Evolutionary conservation across 805 yeast species (phyloP).

Genomic region (Yamadazyma ubonensis): DNA sequence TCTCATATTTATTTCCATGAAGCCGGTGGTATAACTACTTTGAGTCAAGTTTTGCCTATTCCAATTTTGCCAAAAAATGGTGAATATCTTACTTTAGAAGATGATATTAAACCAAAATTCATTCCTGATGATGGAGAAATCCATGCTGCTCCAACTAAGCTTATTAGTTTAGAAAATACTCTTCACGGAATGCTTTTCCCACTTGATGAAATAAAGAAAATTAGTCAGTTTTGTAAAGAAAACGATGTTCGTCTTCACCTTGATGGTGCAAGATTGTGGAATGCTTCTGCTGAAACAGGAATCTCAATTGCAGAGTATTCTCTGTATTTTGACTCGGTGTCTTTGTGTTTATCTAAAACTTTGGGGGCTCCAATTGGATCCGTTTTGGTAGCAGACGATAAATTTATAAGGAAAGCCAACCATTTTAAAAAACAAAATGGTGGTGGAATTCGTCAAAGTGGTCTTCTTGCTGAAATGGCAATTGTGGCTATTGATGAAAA

Average conservation of each 20-base stretch:
- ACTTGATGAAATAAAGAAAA: constrained; percentile 68
- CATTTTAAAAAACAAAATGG: constrained; percentile 91
- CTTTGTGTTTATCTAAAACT: constrained; percentile 84
- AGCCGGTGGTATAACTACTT: constrained; percentile 87
- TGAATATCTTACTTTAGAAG: constrained; percentile 73
- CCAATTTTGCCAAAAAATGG: constrained; percentile 82
- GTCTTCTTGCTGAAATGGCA: constrained; percentile 80
- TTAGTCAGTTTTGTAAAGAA: constrained; percentile 65
- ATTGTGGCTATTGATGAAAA: constrained; percentile 72
- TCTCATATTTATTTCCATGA: constrained; percentile 82
- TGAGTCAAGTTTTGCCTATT: constrained; percentile 89
- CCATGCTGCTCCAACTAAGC: constrained; percentile 84
- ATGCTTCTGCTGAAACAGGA: constrained; percentile 77
- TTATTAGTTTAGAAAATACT: constrained; percentile 86
- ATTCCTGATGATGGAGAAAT: constrained; percentile 77
- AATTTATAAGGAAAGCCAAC: constrained; percentile 65
- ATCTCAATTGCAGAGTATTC: constrained; percentile 70
- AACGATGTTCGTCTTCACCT: constrained; percentile 67
- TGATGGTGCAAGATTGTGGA: constrained; percentile 96
- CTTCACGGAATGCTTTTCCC: constrained; percentile 82
- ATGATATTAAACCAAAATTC: constrained; percentile 66
- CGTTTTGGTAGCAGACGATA: constrained; percentile 66
- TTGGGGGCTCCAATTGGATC: constrained; percentile 95
- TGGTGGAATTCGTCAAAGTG: constrained; percentile 90
- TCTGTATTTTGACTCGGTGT: constrained; percentile 79